Base-by-base conservation (phyloP, 441 rosid species). In the Croton laevigatus region DNA sequence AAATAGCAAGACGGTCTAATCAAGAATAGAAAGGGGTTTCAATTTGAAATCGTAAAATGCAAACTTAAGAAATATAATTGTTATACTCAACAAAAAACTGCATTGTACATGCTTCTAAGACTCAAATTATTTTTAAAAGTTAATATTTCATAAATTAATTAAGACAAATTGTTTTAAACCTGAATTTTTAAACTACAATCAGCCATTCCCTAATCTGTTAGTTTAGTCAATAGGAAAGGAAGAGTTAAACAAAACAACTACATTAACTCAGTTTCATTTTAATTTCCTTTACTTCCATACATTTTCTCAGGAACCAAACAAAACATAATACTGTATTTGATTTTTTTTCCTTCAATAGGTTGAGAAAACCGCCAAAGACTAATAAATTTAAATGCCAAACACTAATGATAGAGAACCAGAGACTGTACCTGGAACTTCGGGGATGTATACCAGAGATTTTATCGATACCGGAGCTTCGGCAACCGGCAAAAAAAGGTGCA, bases 261-360 rank as follows among this genome's bases (percentile, higher is more conserved):
- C 38, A 68, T 3, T 6, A 57, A 27, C 40, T 42, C 54, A 12
- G 64, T 57, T 68, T 57, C 22, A 0, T 57, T 27, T 44, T 7
- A 5, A 66, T 19, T 38, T 51, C 53, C 67, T 4, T 46, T 61
- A 37, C 14, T 52, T 48, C 22, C 59, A 42, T 61, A 36, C 20
- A 54, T 54, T 53, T 52, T 52, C 61, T 53, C 36, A 54, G 60
- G 13, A 37, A 52, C 36, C 61, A 54, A 54, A 55, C 62, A n/a
- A 49, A 67, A 22, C 27, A 20, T 17, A 23, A 38, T n/a, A n/a
- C n/a, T n/a, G n/a, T 14, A 40, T 40, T 40, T 37, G 44, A 40
- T 40, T 40, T 40, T 40, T 9, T 9, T 40, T 54, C 32, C 32
- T 27, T 27, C 32, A 27, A 27, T 27, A 27, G 32, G 32, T 27